These are phyloP conservation scores for Colletotrichum tabaci DNA, from an alignment of 2,329 filamentous ascomycete species.

Conservation along the genomic window DNA sequence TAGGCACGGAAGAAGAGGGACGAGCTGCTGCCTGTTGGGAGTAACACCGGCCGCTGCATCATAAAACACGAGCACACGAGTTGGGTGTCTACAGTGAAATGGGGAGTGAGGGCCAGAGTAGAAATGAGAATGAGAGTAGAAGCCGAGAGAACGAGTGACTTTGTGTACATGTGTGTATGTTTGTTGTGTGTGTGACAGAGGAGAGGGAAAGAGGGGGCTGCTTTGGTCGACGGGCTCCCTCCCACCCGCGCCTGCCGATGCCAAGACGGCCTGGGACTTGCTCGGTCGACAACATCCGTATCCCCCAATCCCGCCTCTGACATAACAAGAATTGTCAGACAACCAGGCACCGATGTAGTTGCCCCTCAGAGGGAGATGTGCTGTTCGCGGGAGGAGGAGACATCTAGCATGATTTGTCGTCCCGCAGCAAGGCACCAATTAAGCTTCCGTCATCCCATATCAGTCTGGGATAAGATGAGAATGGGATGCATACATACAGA, in stretches of 20 bases:
- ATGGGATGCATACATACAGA: background rate
- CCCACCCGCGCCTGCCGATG: slow-evolving; percentile 15
- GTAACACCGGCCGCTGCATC: background rate
- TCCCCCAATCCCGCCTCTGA: background rate
- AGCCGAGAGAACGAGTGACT: no score
- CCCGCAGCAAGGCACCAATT: background rate
- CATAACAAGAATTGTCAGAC: background rate
- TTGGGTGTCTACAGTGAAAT: no score
- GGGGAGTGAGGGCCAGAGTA: no score
- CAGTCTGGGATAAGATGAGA: background rate
- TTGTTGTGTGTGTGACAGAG: background rate
- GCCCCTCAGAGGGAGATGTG: background rate
- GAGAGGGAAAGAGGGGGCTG: background rate
- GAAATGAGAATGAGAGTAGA: no score
- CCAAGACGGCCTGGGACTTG: slow-evolving; percentile 24
- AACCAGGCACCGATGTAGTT: background rate
- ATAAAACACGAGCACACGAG: background rate
- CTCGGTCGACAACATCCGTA: background rate
- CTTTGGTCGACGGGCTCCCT: background rate
- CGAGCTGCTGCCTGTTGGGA: background rate
- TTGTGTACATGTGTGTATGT: no score
- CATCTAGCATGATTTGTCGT: background rate
- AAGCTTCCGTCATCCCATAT: slow-evolving; percentile 35
- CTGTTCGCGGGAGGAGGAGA: background rate
- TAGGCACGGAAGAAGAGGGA: background rate